These are phyloP conservation scores for Marchantia polymorpha DNA, from an alignment of 225 moss, liverwort and hornwort genomes.

Conservation along the genomic window DNA sequence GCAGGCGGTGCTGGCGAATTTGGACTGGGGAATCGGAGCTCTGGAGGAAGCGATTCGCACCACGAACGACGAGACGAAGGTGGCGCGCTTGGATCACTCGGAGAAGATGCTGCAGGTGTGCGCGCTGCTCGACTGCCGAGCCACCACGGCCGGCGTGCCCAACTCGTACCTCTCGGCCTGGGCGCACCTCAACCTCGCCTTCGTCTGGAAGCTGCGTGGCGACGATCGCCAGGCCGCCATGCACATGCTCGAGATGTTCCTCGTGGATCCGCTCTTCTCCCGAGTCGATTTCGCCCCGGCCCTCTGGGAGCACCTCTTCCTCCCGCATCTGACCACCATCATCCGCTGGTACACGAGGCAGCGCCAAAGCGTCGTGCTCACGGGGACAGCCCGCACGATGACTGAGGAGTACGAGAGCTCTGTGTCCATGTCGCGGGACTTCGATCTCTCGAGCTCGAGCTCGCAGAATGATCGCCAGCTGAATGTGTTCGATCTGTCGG, in stretches of 20 bases:
- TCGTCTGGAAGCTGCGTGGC: slow-evolving; percentile 46
- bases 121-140: slow-evolving; percentile 31
- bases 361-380: slow-evolving; percentile 29
- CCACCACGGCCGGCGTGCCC: slow-evolving; percentile 34
- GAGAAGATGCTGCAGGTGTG: slow-evolving; percentile 49
- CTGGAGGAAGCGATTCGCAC: slow-evolving; percentile 39
- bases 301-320: slow-evolving; percentile 50
- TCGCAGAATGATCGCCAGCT: slow-evolving; percentile 2
- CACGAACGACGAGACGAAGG: slow-evolving; percentile 26
- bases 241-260: slow-evolving; percentile 52
- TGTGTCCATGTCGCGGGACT: slow-evolving; percentile 23
- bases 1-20: slow-evolving; percentile 34
- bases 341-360: slow-evolving; percentile 45
- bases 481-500: slow-evolving; percentile 23
- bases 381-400: slow-evolving; percentile 14
- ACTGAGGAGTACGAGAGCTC: slow-evolving; percentile 24
- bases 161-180: slow-evolving; percentile 43
- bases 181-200: slow-evolving; percentile 51
- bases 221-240: slow-evolving; percentile 33
- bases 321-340: slow-evolving; percentile 44
- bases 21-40: slow-evolving; percentile 50
- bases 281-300: slow-evolving; percentile 47
- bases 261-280: slow-evolving; percentile 42
- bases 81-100: slow-evolving; percentile 39
- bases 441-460: too few relatives aligned